Base-by-base conservation (phyloP, 148 eudicot genomes). In the Spergularia bocconei region DNA sequence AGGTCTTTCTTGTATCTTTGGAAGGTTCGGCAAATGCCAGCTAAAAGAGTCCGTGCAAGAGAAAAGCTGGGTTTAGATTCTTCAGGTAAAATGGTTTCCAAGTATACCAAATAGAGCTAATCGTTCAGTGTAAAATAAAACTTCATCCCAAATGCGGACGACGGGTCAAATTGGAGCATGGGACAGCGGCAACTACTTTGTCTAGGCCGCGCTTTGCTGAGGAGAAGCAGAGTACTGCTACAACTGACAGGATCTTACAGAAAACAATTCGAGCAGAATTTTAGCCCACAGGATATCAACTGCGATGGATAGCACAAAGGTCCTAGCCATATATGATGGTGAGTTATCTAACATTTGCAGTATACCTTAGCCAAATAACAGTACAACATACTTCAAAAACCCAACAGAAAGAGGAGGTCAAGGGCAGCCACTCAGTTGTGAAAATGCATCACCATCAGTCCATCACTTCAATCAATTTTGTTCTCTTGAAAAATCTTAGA, bases 91-190 rank as follows among this genome's bases (percentile, higher is more conserved):
- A 33, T 61, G 47, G 54, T 7, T 50, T 23, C 8, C 21, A 19
- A 15, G 12, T 21, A 12, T 12, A 21, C 56, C 48, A 71, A 39
- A 16, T 36, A 0, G 25, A 47, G 50, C 56, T 61, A 13, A 61
- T 54, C 23, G 0, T 51, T 23, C 16, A 9, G 8, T 44, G 48
- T 6, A 0, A 9, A 9, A 2, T 9, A 25, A 17, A 21, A 5
- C n/a, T 5, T 38, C 9, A 15, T 0, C 39, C 63, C 83, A 93
- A 96, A 91, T 76, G 80, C 79, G 66, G 98, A 94, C 64, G 98
- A 94, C 63, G 98, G 98, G 75, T 87, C 87, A 13, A 94, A 94
- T 61, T 91, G 98, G 98, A 94, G 98, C 85, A 87, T 94, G 98
- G 98, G 98, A 65, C 98, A 94, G 70, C 74, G 91, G n/a, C 98